Evolutionary conservation across 116 monocot species (phyloP).

Genomic region (Thalassia testudinum): DNA sequence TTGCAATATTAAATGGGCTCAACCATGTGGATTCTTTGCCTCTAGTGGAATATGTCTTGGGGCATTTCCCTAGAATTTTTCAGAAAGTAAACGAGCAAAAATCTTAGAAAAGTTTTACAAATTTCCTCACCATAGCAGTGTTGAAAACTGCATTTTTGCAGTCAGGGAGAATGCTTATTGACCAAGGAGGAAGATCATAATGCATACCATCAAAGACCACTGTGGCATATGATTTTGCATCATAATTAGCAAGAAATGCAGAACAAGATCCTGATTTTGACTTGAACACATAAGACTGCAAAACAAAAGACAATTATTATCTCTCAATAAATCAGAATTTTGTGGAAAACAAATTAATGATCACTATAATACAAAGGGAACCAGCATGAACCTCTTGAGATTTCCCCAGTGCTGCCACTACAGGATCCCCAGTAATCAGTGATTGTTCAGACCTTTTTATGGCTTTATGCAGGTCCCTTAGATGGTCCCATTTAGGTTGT

Average conservation of each 20-base stretch:
- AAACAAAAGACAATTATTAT: constrained; percentile 1
- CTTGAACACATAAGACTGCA: constrained; percentile 71
- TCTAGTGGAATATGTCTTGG: too few relatives aligned
- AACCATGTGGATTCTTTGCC: too few relatives aligned
- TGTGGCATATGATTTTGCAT: constrained; percentile 29
- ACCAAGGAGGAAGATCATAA: constrained; percentile 88
- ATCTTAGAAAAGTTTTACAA: not conserved
- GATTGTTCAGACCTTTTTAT: constrained; percentile 71
- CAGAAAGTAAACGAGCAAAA: not conserved
- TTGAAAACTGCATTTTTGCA: constrained; percentile 85
- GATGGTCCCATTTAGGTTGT: constrained; percentile 90
- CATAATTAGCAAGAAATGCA: constrained; percentile 81
- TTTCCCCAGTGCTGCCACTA: constrained; percentile 32
- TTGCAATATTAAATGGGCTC: too few relatives aligned
- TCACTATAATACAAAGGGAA: not conserved
- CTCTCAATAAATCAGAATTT: not conserved
- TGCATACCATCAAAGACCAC: constrained; percentile 51
- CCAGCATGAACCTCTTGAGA: constrained; percentile 47
- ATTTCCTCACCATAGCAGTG: constrained; percentile 59
- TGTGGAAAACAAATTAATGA: not conserved
- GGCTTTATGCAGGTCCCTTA: constrained; percentile 76
- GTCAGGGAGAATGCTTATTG: constrained; percentile 91
- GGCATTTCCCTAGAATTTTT: not conserved
- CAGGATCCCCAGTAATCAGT: constrained; percentile 52
- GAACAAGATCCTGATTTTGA: constrained; percentile 60